Evolutionary conservation across 2,329 filamentous ascomycete genomes (phyloP).

Genomic region (Fusarium sp.): DNA sequence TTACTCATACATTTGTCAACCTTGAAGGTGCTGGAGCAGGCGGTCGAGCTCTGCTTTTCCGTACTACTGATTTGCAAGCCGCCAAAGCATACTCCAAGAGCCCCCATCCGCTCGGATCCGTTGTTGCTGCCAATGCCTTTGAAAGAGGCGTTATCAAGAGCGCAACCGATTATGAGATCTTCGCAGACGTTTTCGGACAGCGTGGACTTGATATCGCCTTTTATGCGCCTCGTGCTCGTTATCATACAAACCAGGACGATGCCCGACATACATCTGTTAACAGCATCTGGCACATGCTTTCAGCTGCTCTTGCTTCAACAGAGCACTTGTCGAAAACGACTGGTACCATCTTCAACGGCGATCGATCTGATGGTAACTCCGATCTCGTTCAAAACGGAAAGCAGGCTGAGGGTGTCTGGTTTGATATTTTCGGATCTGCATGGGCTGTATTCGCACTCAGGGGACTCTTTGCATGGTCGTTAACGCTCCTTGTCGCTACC

Average conservation of each 20-base stretch:
- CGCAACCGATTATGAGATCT: constrained; percentile 89
- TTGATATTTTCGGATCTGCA: constrained; percentile 84
- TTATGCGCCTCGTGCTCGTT: constrained; percentile 83
- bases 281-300: constrained; percentile 95
- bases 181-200: constrained; percentile 79
- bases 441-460: constrained; percentile 84
- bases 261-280: constrained; percentile 76
- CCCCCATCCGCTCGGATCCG: constrained; percentile 82
- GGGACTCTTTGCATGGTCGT: constrained; percentile 87
- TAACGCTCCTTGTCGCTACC: constrained; percentile 82
- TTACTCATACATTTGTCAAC: constrained; percentile 90
- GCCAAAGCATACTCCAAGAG: constrained; percentile 79
- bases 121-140: constrained; percentile 87
- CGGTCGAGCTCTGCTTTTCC: constrained; percentile 86
- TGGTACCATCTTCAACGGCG: constrained; percentile 72
- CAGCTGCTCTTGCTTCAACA: constrained; percentile 80
- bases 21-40: constrained; percentile 95
- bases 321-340: constrained; percentile 76
- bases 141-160: constrained; percentile 81
- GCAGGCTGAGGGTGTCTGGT: constrained; percentile 84
- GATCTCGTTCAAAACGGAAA: constrained; percentile 74
- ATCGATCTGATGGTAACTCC: constrained; percentile 63
- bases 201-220: constrained; percentile 94
- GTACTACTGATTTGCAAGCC: constrained; percentile 87
- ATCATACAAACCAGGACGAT: constrained; percentile 93